Base-by-base conservation (phyloP, 2,329 filamentous ascomycete genomes). In the Teratosphaeria viscida region DNA sequence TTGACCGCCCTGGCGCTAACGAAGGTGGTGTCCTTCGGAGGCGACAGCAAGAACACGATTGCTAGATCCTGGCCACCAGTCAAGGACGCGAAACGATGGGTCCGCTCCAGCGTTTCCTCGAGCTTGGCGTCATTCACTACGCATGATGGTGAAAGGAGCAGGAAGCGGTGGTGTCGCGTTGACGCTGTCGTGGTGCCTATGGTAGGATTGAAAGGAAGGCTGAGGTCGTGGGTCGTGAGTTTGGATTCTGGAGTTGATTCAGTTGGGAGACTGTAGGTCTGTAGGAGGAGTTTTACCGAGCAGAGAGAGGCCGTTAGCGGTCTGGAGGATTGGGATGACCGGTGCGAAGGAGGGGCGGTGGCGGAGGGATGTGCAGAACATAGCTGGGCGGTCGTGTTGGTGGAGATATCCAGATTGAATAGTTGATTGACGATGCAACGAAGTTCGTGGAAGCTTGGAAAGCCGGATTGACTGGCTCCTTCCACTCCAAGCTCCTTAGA, bases 361-460 rank as follows among this genome's bases (percentile, higher is more conserved):
- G 12, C 73, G 72, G 12, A 79, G 72, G 16, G 69, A 71, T n/a
- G 71, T 67, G 64, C 74, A 76, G 66, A 78, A 78, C 70, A 74
- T 75, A 47, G 52, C 58, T 27, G 35, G 14, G 23, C 37, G 37
- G 37, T 43, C 5, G 37, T 43, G 10, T 12, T 4, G 29, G 29
- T 43, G 11, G 37, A 16, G 14, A 5, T 43, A n/a, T 43, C 35
- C 8, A 39, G 35, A 43, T 16, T 5, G 12, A 12, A 3, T 43
- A n/a, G 12, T 23, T 23, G 43, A 2, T 23, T 23, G 23, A 23
- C 3, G 16, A 49, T 49, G 43, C 16, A n/a, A 7, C 23, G 43
- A 49, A 19, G 43, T 23, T 11, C 43, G 43, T 23, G 43, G 43
- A 23, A n/a, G 43, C 43, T n/a, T 19, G 43, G 10, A 23, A 49